Percentiles rank a stretch among this genome's conserved stretches.
Evolutionary conservation across 768 basidiomycete genomes (phyloP).

Genomic region (Polyporus arcularius): DNA sequence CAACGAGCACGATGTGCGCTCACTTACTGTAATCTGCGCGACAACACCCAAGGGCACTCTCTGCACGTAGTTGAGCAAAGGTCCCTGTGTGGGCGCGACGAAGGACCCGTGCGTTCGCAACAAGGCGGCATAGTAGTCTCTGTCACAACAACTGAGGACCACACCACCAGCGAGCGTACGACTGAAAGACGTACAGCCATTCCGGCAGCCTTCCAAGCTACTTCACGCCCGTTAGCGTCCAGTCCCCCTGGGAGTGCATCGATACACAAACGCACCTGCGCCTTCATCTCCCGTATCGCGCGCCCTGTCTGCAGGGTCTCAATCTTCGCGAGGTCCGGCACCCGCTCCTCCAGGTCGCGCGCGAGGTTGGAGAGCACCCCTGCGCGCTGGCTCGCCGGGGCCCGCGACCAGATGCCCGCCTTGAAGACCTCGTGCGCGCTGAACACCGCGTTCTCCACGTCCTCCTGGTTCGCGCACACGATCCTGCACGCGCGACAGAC

Average conservation of each 20-base stretch:
- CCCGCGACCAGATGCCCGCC: constrained; percentile 73
- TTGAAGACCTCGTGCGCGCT: constrained; percentile 60
- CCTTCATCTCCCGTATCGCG: constrained; percentile 81
- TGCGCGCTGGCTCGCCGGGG: constrained; percentile 60
- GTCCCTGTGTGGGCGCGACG: constrained; percentile 79
- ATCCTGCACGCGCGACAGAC: constrained; percentile 42
- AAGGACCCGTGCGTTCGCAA: constrained; percentile 69
- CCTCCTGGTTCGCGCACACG: constrained; percentile 48
- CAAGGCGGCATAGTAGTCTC: constrained; percentile 77
- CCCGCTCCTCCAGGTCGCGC: constrained; percentile 53
- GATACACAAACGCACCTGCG: constrained; percentile 56
- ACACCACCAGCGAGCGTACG: background rate
- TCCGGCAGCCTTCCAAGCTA: constrained; percentile 61
- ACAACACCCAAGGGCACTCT: constrained; percentile 87
- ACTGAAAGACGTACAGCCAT: constrained; percentile 66
- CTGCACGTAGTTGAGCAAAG: constrained; percentile 75
- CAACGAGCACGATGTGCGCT: background rate
- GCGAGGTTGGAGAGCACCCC: constrained; percentile 67
- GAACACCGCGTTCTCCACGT: constrained; percentile 53
- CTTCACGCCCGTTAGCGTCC: background rate
- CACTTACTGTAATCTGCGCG: constrained; percentile 77
- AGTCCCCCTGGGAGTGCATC: background rate
- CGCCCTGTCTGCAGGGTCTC: constrained; percentile 81
- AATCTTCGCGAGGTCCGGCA: constrained; percentile 59
- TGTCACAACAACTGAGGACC: constrained; percentile 29